Base-by-base conservation (phyloP, 2,329 filamentous ascomycete species). In the Nigrospora sphaerica region DNA sequence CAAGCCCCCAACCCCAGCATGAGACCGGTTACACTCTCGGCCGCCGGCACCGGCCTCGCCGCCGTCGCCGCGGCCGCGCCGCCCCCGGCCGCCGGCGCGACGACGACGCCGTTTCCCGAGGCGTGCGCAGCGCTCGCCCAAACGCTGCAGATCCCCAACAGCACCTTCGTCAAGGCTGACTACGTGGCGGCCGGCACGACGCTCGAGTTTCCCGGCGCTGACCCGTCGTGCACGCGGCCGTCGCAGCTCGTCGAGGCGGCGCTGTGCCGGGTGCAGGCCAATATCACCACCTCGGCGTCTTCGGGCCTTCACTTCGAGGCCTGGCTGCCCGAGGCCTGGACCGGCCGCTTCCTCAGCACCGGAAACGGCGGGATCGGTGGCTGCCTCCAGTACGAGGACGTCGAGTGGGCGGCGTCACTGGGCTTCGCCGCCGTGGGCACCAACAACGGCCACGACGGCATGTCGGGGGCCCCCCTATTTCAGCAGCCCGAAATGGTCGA, bases 251-350 rank as follows among this genome's bases (percentile, higher is more conserved):
- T 56, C 11, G n/a, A 46, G 12, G 39, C 44, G 5, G 45, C 61
- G 37, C 18, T 64, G 2, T 64, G 61, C 44, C 59, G 61, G 3
- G 49, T 64, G 3, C 51, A 52, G 3, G 39, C 62, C 43, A 45
- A 44, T 12, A 51, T 64, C 3, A 47, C 54, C 14, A 66, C 63
- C 0, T 61, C 60, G 3, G 54, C 38, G n/a, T n/a, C 19, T 11
- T 72, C 72, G 12, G 66, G 68, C 42, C 70, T 78, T 32, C 32
- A 42, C 17, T 41, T 48, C 13, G 45, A 50, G 52, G 61, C 67
- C 1, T 77, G 72, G 73, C 64, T 77, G 34, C 74, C 74, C 0
- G 54, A 62, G 33, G 49, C 58, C 32, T 77, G 74, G 62, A 66
- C 63, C 2, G 65, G 68, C 1, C 68, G 74, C 0, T 68, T 74